Percentiles rank a stretch among this genome's conserved stretches.
Evolutionary conservation across 129 eudicot species (phyloP).

Genomic region (Dittrichia graveolens): DNA sequence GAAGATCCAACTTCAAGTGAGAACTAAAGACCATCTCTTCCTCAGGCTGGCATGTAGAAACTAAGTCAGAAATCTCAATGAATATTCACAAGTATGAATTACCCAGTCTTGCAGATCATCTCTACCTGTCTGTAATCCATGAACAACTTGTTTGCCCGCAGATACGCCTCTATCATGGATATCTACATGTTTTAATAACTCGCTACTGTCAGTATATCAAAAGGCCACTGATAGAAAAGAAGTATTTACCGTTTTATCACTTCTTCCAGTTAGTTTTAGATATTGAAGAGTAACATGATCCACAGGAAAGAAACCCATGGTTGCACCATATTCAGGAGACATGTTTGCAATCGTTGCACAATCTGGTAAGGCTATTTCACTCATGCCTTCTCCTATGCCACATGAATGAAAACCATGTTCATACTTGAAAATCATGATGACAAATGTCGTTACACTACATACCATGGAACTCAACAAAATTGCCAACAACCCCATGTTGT

Average conservation of each 20-base stretch:
- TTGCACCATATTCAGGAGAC: constrained; percentile 39
- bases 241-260: constrained; percentile 27
- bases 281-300: constrained; percentile 35
- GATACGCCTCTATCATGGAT: constrained; percentile 39
- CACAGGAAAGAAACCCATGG: constrained; percentile 39
- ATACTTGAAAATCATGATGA: background rate
- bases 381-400: constrained; percentile 26
- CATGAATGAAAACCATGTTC: background rate
- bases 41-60: background rate
- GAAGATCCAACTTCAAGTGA: constrained; percentile 30
- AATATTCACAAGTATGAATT: background rate
- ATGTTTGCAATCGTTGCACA: constrained; percentile 40
- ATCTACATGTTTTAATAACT: constrained; percentile 10
- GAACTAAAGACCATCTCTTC: constrained; percentile 26
- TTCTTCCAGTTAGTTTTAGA: constrained; percentile 35
- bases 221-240: background rate
- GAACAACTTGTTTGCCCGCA: constrained; percentile 35
- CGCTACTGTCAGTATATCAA: background rate
- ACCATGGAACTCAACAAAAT: constrained; percentile 31
- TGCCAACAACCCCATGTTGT: constrained; percentile 33
- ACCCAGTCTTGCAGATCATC: background rate
- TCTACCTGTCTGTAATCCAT: constrained; percentile 38
- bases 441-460: background rate
- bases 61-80: no score
- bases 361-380: constrained; percentile 36